phyloP scores from a whole-genome alignment of 805 yeast species.

The Candida glaebosa region DNA sequence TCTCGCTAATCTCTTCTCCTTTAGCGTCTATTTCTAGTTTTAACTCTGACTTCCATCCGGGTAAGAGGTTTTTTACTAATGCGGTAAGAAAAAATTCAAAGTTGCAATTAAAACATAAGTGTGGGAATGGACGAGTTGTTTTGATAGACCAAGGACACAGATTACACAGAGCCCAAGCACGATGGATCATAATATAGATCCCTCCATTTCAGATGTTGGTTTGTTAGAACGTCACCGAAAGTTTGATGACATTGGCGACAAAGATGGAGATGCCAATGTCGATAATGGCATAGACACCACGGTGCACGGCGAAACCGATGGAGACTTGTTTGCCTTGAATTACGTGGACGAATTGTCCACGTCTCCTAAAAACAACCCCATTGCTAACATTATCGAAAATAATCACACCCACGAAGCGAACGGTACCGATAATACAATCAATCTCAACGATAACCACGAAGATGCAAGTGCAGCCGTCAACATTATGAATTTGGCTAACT shows the following conservation, averaged over 20 bases:
- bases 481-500: slow-evolving; percentile 3
- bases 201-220: slow-evolving; percentile 1
- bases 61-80: slow-evolving; percentile 1
- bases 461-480: not conserved
- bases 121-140: not conserved
- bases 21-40: too few relatives aligned
- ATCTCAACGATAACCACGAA: not conserved
- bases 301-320: not conserved
- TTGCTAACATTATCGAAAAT: not conserved
- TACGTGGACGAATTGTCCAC: not conserved
- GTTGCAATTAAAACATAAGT: too few relatives aligned
- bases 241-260: not conserved
- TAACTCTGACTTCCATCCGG: too few relatives aligned
- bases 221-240: not conserved
- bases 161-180: too few relatives aligned
- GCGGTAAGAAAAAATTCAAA: slow-evolving; percentile 1
- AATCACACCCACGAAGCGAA: not conserved
- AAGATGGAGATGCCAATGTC: not conserved
- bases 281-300: not conserved
- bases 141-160: not conserved
- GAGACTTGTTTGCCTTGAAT: slow-evolving; percentile 1
- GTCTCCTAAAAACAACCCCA: not conserved
- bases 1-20: too few relatives aligned
- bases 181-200: slow-evolving; percentile 3
- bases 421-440: not conserved